Base-by-base conservation (phyloP, 805 yeast species). In the Teunomyces tritomae region DNA sequence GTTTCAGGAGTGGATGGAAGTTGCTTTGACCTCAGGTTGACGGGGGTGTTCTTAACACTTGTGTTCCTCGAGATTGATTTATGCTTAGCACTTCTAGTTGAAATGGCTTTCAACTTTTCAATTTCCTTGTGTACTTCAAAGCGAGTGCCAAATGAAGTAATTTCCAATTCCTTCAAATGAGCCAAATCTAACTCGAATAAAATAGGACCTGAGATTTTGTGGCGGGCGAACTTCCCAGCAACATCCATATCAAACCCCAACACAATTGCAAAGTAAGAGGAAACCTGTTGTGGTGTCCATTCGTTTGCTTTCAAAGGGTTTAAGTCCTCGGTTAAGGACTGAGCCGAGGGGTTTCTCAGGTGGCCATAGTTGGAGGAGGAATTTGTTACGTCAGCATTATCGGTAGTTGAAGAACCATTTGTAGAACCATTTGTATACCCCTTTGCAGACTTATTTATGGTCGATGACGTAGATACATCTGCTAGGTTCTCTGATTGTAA, bases 91-190 rank as follows among this genome's bases (percentile, higher is more conserved):
- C 35, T 50, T 47, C 56, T 52, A 4, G 52, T 33, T 8, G 56
- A 43, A 24, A 59, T 55, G 46, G 63, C 60, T 49, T 74, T 75
- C 57, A 86, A 70, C 32, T 82, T 79, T 63, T 89, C 96, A 57
- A 94, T 92, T 62, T 89, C 96, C 61, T 89, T 90, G 66, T 82
- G 84, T 41, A 94, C 81, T 64, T 91, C 97, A 67, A 90, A 94
- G 53, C 99, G 78, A 0, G 97, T 91, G 26, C 99, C 99, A 70
- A 94, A 94, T 3, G 96, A 87, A 43, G 82, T 77, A 45, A 94
- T 92, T 48, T 91, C 99, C 49, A 94, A 73, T 65, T 94, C 99
- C 63, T 92, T 94, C 58, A 94, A 76, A 58, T 87, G 87, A 1
- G 89, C 78, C 51, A 92, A 74, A 59, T 92, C 97, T 52, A 94